Base-by-base conservation (phyloP, 2,329 filamentous ascomycete genomes). In the Cryphonectria naterciae region DNA sequence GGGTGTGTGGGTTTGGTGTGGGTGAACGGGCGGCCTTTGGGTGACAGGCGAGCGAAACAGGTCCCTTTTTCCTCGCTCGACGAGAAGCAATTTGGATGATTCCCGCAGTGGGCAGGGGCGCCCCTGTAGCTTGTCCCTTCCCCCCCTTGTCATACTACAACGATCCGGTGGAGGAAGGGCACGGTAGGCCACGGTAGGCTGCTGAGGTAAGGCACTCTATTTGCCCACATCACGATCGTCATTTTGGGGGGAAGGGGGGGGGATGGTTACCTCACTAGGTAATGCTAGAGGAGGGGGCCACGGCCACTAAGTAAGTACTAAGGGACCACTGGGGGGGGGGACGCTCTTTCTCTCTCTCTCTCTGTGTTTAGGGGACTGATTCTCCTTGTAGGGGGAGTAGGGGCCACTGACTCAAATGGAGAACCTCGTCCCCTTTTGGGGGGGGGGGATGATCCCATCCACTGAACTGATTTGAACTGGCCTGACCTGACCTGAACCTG, bases 151-250 rank as follows among this genome's bases (percentile, higher is more conserved):
- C 46, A 8, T 8, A 61, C 13, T 35, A 37, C 35, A 39, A 39
- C 58, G 58, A 37, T 39, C 58, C 11, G 25, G 54, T 58, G 54
- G 54, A 58, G 54, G 25, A 32, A 32, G 17, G 54, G 54, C 37
- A 39, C 37, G 37, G 11, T 39, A 10, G 37, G 10, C 8, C 54
- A 19, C 15, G 28, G n/a, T 58, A 32, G 54, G 54, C 54, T 61
- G 58, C 58, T 61, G 32, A 61, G 32, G 32, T 61, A 61, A 61
- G 58, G 58, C 58, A 61, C 58, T 32, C 22, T 37, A 61, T 37
- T 61, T 61, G 58, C 58, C 58, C 58, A 61, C 58, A 22, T 39
- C 35, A n/a, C 19, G 58, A 60, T 60, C 56, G 56, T 60, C 56
- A 60, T 60, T 60, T 60, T 60, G 54, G 28, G 56, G 28, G 28